Conservation (phyloP, 2,329 filamentous ascomycete species). For the Fusarium xylarioides region DNA sequence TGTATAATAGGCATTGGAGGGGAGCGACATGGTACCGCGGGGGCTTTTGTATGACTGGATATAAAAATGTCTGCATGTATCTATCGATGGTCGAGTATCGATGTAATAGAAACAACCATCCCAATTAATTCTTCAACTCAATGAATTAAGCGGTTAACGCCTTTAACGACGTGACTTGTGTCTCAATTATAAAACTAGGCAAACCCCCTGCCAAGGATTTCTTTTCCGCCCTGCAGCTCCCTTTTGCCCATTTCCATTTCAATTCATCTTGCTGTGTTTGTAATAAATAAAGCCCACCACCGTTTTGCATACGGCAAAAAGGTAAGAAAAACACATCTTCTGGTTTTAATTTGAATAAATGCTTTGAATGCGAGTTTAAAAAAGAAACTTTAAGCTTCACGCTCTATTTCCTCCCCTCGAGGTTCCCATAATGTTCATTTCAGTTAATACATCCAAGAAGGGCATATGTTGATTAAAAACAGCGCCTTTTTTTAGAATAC, state of each 20-base stretch:
- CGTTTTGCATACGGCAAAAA: not conserved
- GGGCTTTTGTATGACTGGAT: constrained; percentile 16
- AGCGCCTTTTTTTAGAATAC: constrained; percentile 72
- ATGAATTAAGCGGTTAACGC: constrained; percentile 17
- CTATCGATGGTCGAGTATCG: constrained; percentile 19
- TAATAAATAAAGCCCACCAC: constrained; percentile 10
- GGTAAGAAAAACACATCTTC: not conserved
- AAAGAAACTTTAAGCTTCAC: constrained; percentile 15
- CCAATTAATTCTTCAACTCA: constrained; percentile 2
- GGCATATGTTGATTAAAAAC: constrained; percentile 1
- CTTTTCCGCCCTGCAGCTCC: constrained; percentile 30
- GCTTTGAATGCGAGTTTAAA: constrained; percentile 24
- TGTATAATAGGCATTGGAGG: constrained; percentile 36
- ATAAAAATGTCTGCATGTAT: constrained; percentile 19
- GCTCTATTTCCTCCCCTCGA: constrained; percentile 11
- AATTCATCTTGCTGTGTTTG: not conserved
- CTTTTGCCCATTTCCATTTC: constrained; percentile 7
- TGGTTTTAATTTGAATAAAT: constrained; percentile 35
- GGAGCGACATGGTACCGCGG: constrained; percentile 15
- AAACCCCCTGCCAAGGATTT: constrained; percentile 26
- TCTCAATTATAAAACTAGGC: constrained; percentile 38
- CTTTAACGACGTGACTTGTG: constrained; percentile 24
- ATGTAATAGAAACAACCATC: constrained; percentile 25
- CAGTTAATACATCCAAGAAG: constrained; percentile 34
- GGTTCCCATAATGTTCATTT: constrained; percentile 29